Conservation (phyloP, 164 flowering plant species). For the Magnolia changhungtana region DNA sequence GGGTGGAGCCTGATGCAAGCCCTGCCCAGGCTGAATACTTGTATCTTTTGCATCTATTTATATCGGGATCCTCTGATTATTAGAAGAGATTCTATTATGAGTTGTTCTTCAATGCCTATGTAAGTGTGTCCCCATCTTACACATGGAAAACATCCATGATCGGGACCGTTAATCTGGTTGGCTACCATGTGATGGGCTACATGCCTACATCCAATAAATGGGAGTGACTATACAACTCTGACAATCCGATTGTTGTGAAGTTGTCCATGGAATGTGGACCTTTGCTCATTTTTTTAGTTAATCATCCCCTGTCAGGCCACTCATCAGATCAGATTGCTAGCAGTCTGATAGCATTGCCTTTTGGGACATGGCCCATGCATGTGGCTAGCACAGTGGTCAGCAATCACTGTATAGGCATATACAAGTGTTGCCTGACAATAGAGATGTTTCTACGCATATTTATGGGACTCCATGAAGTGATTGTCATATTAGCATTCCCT, state of each 20-base stretch:
- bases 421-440: not conserved
- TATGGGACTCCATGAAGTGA: not conserved
- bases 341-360: not conserved
- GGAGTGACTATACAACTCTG: not conserved
- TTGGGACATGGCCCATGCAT: not conserved
- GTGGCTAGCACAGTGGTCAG: not conserved
- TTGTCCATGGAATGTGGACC: too few species aligned
- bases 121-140: not conserved
- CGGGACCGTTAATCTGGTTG: not conserved
- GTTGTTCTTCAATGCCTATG: not conserved
- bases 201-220: not conserved
- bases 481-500: not conserved
- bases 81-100: not conserved
- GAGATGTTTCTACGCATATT: too few species aligned
- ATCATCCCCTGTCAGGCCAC: not conserved
- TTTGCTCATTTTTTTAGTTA: too few species aligned
- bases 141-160: not conserved
- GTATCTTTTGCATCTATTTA: not conserved
- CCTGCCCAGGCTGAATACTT: not conserved
- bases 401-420: too few species aligned
- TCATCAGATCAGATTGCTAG: not conserved
- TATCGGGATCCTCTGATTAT: not conserved
- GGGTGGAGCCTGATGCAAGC: slow-evolving; percentile 1
- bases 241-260: not conserved
- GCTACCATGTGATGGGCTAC: not conserved